A percentile compares a stretch with the other conserved stretches of the same genome.
Conservation (phyloP, 805 yeast species). For the Starmerella bombicola region DNA sequence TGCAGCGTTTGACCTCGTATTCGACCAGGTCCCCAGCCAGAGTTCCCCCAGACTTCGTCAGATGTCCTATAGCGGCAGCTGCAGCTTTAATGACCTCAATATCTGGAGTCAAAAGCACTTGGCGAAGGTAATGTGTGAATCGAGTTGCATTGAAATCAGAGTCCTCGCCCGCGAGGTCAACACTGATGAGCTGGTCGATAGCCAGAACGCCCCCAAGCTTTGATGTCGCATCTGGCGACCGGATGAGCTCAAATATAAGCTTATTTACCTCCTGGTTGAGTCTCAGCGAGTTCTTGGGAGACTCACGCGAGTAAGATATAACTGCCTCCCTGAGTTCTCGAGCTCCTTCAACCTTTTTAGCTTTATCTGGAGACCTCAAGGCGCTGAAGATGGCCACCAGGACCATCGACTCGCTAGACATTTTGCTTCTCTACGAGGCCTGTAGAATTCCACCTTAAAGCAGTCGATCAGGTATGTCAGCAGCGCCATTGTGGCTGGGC, state of each 20-base stretch:
- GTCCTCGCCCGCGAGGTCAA: slow-evolving; percentile 63
- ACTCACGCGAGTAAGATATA: slow-evolving; percentile 62
- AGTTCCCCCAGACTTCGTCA: slow-evolving; percentile 74
- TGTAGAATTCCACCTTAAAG: no score
- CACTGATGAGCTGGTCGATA: slow-evolving; percentile 72
- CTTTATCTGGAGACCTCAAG: slow-evolving; percentile 22
- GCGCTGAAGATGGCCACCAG: slow-evolving; percentile 25
- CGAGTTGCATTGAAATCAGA: slow-evolving; percentile 80
- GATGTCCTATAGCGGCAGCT: slow-evolving; percentile 72
- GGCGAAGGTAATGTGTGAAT: slow-evolving; percentile 75
- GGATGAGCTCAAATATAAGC: slow-evolving; percentile 71
- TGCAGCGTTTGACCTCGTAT: slow-evolving; percentile 73
- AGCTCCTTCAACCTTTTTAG: slow-evolving; percentile 40
- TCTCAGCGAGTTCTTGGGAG: slow-evolving; percentile 67
- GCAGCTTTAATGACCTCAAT: slow-evolving; percentile 76
- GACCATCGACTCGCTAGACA: slow-evolving; percentile 26
- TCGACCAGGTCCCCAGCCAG: slow-evolving; percentile 88
- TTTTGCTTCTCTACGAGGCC: no score
- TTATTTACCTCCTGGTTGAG: slow-evolving; percentile 79
- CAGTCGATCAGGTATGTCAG: no score
- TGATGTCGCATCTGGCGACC: slow-evolving; percentile 56
- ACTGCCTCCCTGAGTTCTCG: slow-evolving; percentile 57
- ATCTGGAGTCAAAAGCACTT: slow-evolving; percentile 70
- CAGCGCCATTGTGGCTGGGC: no score
- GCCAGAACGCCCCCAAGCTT: slow-evolving; percentile 87